phyloP scores from a whole-genome alignment of 495 filamentous ascomycete genomes.

The Penicillium robsamsonii region DNA sequence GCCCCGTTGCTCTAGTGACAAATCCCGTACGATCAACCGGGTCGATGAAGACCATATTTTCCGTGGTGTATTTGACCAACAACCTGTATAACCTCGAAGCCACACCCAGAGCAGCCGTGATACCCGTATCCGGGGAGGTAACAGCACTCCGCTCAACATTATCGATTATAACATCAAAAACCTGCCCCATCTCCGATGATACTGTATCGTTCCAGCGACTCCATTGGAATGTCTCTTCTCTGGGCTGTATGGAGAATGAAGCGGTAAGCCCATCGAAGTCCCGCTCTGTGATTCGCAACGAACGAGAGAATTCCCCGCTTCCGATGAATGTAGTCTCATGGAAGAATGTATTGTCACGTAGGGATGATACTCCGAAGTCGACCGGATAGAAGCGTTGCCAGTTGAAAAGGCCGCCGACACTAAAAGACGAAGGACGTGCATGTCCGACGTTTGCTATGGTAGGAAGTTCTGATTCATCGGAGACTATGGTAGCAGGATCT shows the following conservation, averaged over 20 bases:
- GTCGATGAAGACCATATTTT: constrained; percentile 52
- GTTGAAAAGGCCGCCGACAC: constrained; percentile 45
- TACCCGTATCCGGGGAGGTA: constrained; percentile 1
- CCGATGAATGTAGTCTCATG: constrained; percentile 76
- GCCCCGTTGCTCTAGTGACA: constrained; percentile 30
- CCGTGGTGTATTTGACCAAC: constrained; percentile 49
- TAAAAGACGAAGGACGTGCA: constrained; percentile 10
- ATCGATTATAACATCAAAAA: constrained; percentile 53
- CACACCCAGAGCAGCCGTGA: constrained; percentile 1
- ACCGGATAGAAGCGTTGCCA: constrained; percentile 60
- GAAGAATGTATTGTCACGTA: constrained; percentile 68
- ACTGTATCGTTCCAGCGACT: constrained; percentile 66
- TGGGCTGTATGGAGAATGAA: constrained; percentile 40
- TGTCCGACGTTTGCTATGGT: constrained; percentile 2
- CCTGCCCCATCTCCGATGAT: constrained; percentile 63
- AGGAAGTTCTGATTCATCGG: constrained; percentile 16
- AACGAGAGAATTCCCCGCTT: constrained; percentile 60
- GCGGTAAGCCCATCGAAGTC: constrained; percentile 36
- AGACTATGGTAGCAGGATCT: constrained; percentile 11
- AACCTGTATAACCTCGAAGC: constrained; percentile 28
- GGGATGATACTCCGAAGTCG: constrained; percentile 70
- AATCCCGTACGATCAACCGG: constrained; percentile 45
- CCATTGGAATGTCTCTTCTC: constrained; percentile 58
- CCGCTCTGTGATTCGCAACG: constrained; percentile 35
- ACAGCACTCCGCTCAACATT: constrained; percentile 19